Conservation (phyloP, 2,329 filamentous ascomycete species). For the Nothopassalora personata region DNA sequence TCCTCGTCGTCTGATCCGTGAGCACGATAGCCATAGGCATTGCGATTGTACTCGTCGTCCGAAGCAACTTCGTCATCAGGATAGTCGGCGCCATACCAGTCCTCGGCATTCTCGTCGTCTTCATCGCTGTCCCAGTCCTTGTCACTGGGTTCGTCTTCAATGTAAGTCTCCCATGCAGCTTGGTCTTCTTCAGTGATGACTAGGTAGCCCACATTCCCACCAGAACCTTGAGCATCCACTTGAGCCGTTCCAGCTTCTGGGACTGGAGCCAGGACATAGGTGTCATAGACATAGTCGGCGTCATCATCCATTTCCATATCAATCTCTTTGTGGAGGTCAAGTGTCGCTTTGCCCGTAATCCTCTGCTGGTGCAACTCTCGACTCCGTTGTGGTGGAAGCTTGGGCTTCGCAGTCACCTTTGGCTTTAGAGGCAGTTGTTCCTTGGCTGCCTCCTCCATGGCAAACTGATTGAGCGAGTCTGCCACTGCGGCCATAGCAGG, state of each 20-base stretch:
- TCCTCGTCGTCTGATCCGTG: conserved; percentile 39
- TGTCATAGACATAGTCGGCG: conserved; percentile 59
- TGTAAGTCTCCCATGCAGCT: conserved; percentile 53
- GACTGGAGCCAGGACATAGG: conserved; percentile 47
- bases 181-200: conserved; percentile 49
- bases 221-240: conserved; percentile 26
- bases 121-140: conserved; percentile 55
- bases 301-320: conserved; percentile 40
- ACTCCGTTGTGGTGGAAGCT: conserved; percentile 24
- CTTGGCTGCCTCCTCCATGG: conserved; percentile 22
- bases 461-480: conserved; percentile 25
- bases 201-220: conserved; percentile 41
- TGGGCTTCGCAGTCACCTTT: conserved; percentile 24
- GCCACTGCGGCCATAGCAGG: conserved; percentile 21
- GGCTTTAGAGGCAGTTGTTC: conserved; percentile 11
- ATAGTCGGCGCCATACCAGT: conserved; percentile 74
- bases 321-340: not conserved
- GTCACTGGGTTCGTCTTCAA: conserved; percentile 48
- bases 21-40: conserved; percentile 38
- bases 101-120: conserved; percentile 65
- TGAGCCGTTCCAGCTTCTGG: conserved; percentile 27
- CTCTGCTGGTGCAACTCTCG: conserved; percentile 23
- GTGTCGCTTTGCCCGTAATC: conserved; percentile 4
- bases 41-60: conserved; percentile 57
- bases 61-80: conserved; percentile 72